Percentiles rank a stretch among this genome's conserved stretches.
Conservation (phyloP, 345 rosid species). For the Eucalyptus erythrocorys region DNA sequence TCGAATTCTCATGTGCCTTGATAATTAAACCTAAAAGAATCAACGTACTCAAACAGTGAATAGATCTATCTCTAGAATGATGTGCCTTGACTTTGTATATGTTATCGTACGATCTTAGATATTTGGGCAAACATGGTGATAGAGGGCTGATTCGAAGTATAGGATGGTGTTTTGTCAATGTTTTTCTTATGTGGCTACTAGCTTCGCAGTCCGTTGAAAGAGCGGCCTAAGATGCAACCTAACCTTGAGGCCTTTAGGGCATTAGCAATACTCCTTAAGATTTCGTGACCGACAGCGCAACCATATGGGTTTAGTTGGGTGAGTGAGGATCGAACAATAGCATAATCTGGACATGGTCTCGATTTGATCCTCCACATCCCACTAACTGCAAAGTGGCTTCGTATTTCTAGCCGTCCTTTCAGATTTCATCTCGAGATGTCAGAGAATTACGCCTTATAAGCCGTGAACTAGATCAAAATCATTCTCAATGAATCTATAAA, state of each 20-base stretch:
- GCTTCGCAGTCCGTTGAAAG: neutral
- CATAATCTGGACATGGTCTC: neutral
- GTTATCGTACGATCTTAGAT: neutral
- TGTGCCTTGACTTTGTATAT: neutral
- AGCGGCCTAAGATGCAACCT: neutral
- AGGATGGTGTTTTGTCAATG: fast-evolving
- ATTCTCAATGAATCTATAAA: neutral
- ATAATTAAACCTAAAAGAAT: neutral
- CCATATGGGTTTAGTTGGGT: neutral
- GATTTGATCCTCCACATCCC: neutral
- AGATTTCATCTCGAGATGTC: neutral
- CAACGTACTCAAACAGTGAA: neutral
- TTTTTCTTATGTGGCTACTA: neutral
- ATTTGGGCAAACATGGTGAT: neutral
- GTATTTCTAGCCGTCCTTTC: neutral
- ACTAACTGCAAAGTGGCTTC: neutral
- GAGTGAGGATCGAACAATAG: neutral
- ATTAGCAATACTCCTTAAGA: neutral
- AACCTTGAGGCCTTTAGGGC: neutral
- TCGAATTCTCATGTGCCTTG: neutral
- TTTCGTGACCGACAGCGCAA: neutral
- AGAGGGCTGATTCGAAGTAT: neutral
- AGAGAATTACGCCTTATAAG: neutral
- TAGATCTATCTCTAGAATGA: neutral
- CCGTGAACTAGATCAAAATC: neutral